These are phyloP conservation scores for Spencermartinsiella europaea DNA, from an alignment of 805 yeast species.

Conservation along the genomic window DNA sequence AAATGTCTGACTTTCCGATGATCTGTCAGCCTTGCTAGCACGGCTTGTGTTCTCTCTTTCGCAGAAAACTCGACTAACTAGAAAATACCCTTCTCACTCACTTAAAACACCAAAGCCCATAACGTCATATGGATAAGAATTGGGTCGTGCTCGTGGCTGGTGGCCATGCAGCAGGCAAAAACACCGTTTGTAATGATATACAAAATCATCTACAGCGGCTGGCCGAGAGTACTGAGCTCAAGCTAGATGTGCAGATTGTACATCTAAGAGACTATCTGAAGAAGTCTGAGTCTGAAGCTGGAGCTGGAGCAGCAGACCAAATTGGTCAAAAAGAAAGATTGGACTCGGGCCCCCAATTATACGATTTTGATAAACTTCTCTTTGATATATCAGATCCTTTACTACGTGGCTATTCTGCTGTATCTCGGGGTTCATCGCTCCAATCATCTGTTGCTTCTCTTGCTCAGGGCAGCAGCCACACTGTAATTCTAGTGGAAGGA, in stretches of 20 bases:
- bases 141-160: constrained; percentile 51
- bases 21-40: no score
- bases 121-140: neutral
- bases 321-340: constrained; percentile 6
- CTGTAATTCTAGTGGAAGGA: constrained; percentile 39
- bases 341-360: constrained; percentile 21
- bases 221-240: constrained; percentile 25
- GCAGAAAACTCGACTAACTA: no score
- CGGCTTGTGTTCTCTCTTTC: no score
- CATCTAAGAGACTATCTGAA: constrained; percentile 42
- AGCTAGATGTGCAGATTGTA: constrained; percentile 27
- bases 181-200: constrained; percentile 34
- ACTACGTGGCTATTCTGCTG: neutral
- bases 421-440: neutral
- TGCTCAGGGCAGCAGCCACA: constrained; percentile 18
- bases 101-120: no score
- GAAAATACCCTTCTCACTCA: no score
- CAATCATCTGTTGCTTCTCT: neutral
- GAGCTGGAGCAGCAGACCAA: neutral
- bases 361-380: constrained; percentile 32
- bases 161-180: constrained; percentile 57
- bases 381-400: constrained; percentile 5
- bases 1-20: no score
- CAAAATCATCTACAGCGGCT: constrained; percentile 28
- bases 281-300: neutral